Evolutionary conservation across 805 yeast species (phyloP), one percentile per base, ranked within the genome.

Genomic region (Lachancea kluyveri): DNA sequence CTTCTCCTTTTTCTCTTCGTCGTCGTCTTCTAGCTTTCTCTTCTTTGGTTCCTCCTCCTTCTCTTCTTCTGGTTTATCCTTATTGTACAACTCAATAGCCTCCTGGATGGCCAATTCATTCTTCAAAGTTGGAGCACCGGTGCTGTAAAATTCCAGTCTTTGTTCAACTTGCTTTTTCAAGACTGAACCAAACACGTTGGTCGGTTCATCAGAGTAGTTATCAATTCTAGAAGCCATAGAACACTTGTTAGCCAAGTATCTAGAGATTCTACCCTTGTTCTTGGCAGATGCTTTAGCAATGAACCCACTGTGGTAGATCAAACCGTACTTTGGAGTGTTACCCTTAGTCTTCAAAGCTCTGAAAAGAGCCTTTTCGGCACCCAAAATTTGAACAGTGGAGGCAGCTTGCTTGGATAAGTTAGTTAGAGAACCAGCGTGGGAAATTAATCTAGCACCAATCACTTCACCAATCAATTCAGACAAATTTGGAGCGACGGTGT

Each of bases 211-310:
- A 36, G 96, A 81, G 65, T 86, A 92, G 69, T 86, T 86, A 68
- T 92, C 98, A 54, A 92, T 90, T 75, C 98, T 86, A 31, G 96
- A 86, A 39, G 98, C 98, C 67, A 92, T 90, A 24, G 98, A 82
- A 76, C 97, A 90, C 68, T 92, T 92, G 81, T 92, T 92, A 46
- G 98, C 98, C 65, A 92, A 72, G 68, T 88, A 92, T 69, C 98
- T 82, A 30, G 98, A 90, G 49, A 92, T 92, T 74, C 97, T 82
- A 65, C 98, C 98, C 78, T 92, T 92, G 72, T 92, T 92, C 72
- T 92, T 92, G 46, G 94, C 79, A 42, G 87, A 70, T 39, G 98
- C 98, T 64, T 77, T 81, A 50, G 95, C 95, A 53, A 87, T 86
- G 64, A 86, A 86, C 19, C 94, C 82, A 27, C 96, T 84, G 68